Base-by-base conservation (phyloP, 169 alveolate species). In the Cryptosporidium parvum region DNA sequence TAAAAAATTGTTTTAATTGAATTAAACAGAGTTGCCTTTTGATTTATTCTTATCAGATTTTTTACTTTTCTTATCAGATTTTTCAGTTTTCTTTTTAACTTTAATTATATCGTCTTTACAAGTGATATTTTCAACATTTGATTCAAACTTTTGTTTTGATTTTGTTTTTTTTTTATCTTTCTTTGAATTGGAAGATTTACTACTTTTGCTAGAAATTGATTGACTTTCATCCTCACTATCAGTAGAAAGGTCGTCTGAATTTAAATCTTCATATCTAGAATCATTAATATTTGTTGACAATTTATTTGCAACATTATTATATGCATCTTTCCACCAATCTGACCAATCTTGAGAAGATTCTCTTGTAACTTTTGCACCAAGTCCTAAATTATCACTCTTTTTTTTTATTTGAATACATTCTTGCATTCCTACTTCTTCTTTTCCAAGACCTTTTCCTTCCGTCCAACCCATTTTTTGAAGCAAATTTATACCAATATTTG, bases 291-390 rank as follows among this genome's bases (percentile, higher is more conserved):
- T 73, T 62, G 75, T 42, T n/a, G 72, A 62, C 23, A 80, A 42
- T 65, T 80, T 59, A 12, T 39, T 59, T 7, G 89, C 89, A 7
- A 80, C 75, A 45, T 48, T 58, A 80, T 80, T 80, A 61, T 80
- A 80, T 10, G 89, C 67, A 29, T 80, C 89, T 7, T 80, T 80
- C 89, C 89, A 80, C 89, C 89, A 80, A 18, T 80, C 89, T 31
- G 58, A 23, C 89, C 89, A 80, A 65, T 62, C 69, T 16, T 35
- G 18, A 0, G 75, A 42, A 44, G 65, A 39, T 1, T 35, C 37
- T 10, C 67, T 35, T 3, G 65, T 16, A 14, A 29, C 18, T 61
- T 44, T 62, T 18, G 89, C 89, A 33, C 89, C 89, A 6, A 80
- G 51, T 7, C 89, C 89, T 29, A 80, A 65, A 65, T 56, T 80